These are phyloP conservation scores for Lachancea dasiensis DNA, from an alignment of 805 yeast species.

Conservation along the genomic window DNA sequence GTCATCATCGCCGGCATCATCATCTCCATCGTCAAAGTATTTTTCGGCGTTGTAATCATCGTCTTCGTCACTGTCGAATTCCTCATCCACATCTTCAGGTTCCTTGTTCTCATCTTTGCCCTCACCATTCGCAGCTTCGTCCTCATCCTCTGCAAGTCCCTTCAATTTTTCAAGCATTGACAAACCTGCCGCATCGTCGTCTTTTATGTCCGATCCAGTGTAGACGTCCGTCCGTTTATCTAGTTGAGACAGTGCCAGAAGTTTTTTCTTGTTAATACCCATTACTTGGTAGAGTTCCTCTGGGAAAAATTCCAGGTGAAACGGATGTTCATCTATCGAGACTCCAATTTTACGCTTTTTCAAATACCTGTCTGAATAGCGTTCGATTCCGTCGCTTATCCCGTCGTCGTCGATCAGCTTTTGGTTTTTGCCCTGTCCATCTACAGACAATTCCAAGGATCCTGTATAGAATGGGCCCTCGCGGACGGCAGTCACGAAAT, in stretches of 20 bases:
- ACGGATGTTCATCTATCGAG: slow-evolving; percentile 75
- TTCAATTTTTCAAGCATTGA: slow-evolving; percentile 45
- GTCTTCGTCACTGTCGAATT: slow-evolving; percentile 51
- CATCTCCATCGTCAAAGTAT: slow-evolving; percentile 57
- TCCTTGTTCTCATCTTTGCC: slow-evolving; percentile 29
- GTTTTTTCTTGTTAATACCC: slow-evolving; percentile 54
- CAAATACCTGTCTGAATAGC: slow-evolving; percentile 77
- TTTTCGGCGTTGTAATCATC: slow-evolving; percentile 60
- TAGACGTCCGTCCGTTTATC: slow-evolving; percentile 26
- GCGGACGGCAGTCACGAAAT: slow-evolving; percentile 45
- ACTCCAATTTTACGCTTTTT: slow-evolving; percentile 65
- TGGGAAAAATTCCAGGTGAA: slow-evolving; percentile 65
- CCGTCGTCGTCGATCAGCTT: slow-evolving; percentile 36
- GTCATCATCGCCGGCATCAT: slow-evolving; percentile 43
- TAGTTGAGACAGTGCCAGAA: slow-evolving; percentile 37
- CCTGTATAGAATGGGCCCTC: slow-evolving; percentile 70
- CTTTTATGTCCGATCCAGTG: slow-evolving; percentile 21
- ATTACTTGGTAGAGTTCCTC: slow-evolving; percentile 66
- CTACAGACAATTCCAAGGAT: slow-evolving; percentile 32
- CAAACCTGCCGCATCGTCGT: slow-evolving; percentile 27
- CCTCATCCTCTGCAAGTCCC: slow-evolving; percentile 44
- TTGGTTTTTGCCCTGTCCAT: slow-evolving; percentile 18
- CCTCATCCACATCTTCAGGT: slow-evolving; percentile 50
- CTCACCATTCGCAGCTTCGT: slow-evolving; percentile 29
- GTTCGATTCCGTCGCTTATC: slow-evolving; percentile 61